Evolutionary conservation across 2,329 filamentous ascomycete genomes (phyloP), one percentile per base, ranked within the genome.

Genomic region (Metarhizium guizhouense): DNA sequence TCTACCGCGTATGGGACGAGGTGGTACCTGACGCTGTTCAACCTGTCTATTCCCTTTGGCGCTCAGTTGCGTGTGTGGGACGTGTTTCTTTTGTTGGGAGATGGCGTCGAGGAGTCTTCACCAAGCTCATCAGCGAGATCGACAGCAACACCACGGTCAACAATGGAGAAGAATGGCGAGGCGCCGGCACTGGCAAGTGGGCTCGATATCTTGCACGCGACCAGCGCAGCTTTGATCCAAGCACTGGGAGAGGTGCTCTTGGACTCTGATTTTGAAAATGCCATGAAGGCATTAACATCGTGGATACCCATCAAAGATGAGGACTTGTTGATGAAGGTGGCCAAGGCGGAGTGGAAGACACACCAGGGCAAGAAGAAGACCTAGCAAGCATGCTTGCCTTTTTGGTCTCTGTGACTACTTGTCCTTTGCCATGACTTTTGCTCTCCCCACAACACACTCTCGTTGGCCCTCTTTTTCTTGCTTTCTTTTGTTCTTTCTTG

Each of bases 21-120:
- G 53, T 99, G 94, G 94, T 99, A 99, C 68, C 79, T 99, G 53
- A 99, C 94, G 2, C 78, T 99, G 8, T 99, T 99, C 79, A 97
- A 97, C 72, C 87, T 97, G 66, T 95, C 90, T 16, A 89, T 99
- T 53, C 94, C 94, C 0, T 99, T 97, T 65, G 82, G 90, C 0
- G 92, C 93, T 3, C 94, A 97, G 70, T 84, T 99, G 40, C 87
- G 94, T 51, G 88, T 99, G 16, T 99, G 94, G 94, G 94, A 99
- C 67, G 88, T 96, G 1, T 97, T 97, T 72, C 90, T 99, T 82
- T 83, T 99, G 14, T 82, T 97, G 13, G 94, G 93, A 4, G 61
- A 67, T 43, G 50, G 40, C 32, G n/a, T 25, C 36, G 8, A 18
- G 20, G 34, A 16, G 6, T 4, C n/a, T 5, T 10, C 50, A 4